phyloP scores from a whole-genome alignment of 202 grass and related monocot species.

The Alloteropsis angusta region DNA sequence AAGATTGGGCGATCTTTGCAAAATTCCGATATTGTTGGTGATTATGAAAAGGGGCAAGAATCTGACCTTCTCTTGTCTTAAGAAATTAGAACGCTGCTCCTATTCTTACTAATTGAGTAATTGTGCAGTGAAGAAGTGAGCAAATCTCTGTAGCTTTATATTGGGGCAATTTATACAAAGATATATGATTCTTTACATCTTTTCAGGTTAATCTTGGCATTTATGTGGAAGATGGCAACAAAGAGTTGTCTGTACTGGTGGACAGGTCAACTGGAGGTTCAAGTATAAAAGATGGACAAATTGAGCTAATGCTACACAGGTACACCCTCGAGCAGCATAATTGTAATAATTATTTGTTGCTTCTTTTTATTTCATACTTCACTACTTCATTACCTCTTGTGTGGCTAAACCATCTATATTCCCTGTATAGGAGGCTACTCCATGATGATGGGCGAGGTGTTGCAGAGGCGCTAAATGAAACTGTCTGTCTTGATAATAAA shows the following conservation, averaged over 20 bases:
- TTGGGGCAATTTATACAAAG: neutral
- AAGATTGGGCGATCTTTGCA: neutral
- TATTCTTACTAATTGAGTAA: neutral
- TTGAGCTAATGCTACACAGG: slow-evolving; percentile 97
- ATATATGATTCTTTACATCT: slow-evolving; percentile 10
- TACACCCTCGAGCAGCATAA: slow-evolving; percentile 12
- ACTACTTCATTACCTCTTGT: neutral
- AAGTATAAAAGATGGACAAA: slow-evolving; percentile 85
- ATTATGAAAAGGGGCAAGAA: neutral
- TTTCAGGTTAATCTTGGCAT: no score
- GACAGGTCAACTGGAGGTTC: slow-evolving; percentile 85
- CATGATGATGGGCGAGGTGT: slow-evolving; percentile 83
- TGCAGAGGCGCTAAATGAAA: slow-evolving; percentile 78
- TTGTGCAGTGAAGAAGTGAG: neutral
- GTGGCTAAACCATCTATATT: neutral
- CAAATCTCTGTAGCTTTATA: neutral
- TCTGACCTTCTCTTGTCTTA: neutral
- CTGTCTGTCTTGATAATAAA: slow-evolving; percentile 47
- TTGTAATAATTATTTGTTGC: slow-evolving; percentile 11
- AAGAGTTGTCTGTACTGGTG: no score
- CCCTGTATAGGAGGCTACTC: slow-evolving; percentile 65
- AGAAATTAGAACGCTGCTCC: neutral
- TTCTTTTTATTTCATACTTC: neutral
- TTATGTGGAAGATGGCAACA: no score
- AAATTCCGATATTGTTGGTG: neutral